Evolutionary conservation across 2,329 filamentous ascomycete species (phyloP), one percentile per base, ranked within the genome.

Genomic region (Fusarium caatingaense): DNA sequence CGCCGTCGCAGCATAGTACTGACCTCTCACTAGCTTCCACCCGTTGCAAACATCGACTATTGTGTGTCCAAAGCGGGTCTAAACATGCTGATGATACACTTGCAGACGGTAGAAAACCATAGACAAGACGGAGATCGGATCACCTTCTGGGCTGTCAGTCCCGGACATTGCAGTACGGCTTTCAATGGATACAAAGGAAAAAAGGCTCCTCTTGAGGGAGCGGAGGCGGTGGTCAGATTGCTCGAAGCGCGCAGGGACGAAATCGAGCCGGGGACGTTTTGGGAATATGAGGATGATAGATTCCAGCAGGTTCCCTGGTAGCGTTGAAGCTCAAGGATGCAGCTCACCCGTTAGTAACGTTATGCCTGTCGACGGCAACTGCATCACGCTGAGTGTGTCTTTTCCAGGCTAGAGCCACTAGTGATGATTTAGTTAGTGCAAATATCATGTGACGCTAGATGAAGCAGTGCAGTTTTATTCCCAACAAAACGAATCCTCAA

Each of bases 291-390:
- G 18, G 15, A 37, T 5, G 21, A 27, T 3, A 7, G 4, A 2
- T 66, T 66, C 11, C 30, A 42, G 10, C 48, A 61, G 23, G 45
- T 66, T 5, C 40, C 63, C 13, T 66, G 61, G 61, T 66, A 41
- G 21, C 3, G 5, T 6, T 37, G 18, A 37, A 37, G 16, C 9
- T n/a, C 8, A 34, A 10, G 32, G 16, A 34, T 18, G 4, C 32
- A 18, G 5, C n/a, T n/a, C n/a, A n/a, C n/a, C n/a, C n/a, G n/a
- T n/a, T n/a, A n/a, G n/a, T n/a, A n/a, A n/a, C n/a, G n/a, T n/a
- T n/a, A n/a, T n/a, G n/a, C n/a, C n/a, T n/a, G n/a, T n/a, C n/a
- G n/a, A n/a, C n/a, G n/a, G n/a, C n/a, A n/a, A n/a, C n/a, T n/a
- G n/a, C n/a, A n/a, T n/a, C n/a, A n/a, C n/a, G n/a, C n/a, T n/a